Conservation (phyloP, 306 rosid species). For the Chamaecrista fasciculata region DNA sequence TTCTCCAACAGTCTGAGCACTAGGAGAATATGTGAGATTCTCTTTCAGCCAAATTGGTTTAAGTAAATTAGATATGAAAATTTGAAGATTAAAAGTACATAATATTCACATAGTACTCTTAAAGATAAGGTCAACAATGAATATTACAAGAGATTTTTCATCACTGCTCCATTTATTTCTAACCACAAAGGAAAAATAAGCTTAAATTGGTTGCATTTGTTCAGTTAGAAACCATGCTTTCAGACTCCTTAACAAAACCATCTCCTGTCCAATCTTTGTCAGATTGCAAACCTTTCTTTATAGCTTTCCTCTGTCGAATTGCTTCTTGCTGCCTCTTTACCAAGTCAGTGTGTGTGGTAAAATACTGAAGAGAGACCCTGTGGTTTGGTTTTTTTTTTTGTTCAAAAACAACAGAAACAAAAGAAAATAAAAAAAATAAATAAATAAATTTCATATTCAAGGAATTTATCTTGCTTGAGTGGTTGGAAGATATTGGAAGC, state of each 20-base stretch:
- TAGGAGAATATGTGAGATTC: no score
- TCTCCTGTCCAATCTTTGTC: slow-evolving; percentile 99
- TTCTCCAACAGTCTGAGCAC: no score
- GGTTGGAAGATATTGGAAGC: slow-evolving; percentile 13
- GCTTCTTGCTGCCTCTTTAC: slow-evolving; percentile 88
- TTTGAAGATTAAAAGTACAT: slow-evolving; percentile 12
- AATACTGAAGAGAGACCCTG: slow-evolving; percentile 83
- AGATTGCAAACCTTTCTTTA: slow-evolving; percentile 73
- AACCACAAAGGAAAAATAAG: slow-evolving; percentile 6
- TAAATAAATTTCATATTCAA: background rate
- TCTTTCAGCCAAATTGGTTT: no score
- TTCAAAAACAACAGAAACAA: no score
- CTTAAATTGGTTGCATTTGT: background rate
- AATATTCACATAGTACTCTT: slow-evolving; percentile 22
- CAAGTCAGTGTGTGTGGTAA: slow-evolving; percentile 88
- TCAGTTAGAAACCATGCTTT: slow-evolving; percentile 97
- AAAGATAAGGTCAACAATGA: background rate
- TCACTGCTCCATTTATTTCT: slow-evolving; percentile 5
- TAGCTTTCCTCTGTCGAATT: slow-evolving; percentile 76
- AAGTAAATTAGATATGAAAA: no score
- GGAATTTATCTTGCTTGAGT: background rate
- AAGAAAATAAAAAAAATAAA: background rate
- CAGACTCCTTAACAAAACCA: slow-evolving; percentile 87
- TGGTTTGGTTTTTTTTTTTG: slow-evolving; percentile 6
- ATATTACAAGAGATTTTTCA: slow-evolving; percentile 24